phyloP scores from a whole-genome alignment of 2,329 filamentous ascomycete species.

The Sarocladium oryzae region DNA sequence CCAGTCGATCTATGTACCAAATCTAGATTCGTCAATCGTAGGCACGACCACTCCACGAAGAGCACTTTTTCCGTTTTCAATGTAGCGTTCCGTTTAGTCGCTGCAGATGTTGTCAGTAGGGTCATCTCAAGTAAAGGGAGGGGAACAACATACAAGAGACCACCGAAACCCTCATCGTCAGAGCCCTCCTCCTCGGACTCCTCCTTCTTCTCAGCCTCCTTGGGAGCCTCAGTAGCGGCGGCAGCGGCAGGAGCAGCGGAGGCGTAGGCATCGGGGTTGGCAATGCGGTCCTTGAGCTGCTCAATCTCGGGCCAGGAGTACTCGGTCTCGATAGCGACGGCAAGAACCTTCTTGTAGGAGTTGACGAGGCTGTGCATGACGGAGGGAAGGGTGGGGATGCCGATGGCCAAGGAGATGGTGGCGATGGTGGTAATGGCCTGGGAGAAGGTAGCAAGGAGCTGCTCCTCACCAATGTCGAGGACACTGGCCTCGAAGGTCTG shows the following conservation, averaged over 20 bases:
- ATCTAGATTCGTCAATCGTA: slow-evolving; percentile 35
- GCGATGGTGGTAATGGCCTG: slow-evolving; percentile 82
- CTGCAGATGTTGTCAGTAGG: slow-evolving; percentile 37
- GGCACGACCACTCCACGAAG: slow-evolving; percentile 3
- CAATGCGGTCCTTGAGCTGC: slow-evolving; percentile 98
- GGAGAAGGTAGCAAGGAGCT: slow-evolving; percentile 80
- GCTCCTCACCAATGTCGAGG: slow-evolving; percentile 89
- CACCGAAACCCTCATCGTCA: slow-evolving; percentile 65
- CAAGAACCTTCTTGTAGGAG: slow-evolving; percentile 92
- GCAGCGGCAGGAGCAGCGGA: slow-evolving; percentile 67
- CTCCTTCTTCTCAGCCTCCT: slow-evolving; percentile 60
- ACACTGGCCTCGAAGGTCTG: slow-evolving; percentile 83
- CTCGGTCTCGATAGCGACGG: slow-evolving; percentile 85
- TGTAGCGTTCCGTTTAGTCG: slow-evolving; percentile 38
- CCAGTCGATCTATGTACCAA: slow-evolving; percentile 43
- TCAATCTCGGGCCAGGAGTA: slow-evolving; percentile 93
- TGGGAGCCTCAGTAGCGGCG: slow-evolving; percentile 45
- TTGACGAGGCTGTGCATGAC: slow-evolving; percentile 96
- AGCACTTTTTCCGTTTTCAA: slow-evolving; percentile 7
- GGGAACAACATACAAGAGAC: slow-evolving; percentile 58
- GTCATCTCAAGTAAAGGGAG: not conserved
- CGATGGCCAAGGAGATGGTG: slow-evolving; percentile 81
- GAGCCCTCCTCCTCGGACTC: slow-evolving; percentile 57
- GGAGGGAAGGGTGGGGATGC: slow-evolving; percentile 94
- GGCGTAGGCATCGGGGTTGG: slow-evolving; percentile 96